Base-by-base conservation (phyloP, 352 stramenopile species). In the Pythium graminicola region DNA sequence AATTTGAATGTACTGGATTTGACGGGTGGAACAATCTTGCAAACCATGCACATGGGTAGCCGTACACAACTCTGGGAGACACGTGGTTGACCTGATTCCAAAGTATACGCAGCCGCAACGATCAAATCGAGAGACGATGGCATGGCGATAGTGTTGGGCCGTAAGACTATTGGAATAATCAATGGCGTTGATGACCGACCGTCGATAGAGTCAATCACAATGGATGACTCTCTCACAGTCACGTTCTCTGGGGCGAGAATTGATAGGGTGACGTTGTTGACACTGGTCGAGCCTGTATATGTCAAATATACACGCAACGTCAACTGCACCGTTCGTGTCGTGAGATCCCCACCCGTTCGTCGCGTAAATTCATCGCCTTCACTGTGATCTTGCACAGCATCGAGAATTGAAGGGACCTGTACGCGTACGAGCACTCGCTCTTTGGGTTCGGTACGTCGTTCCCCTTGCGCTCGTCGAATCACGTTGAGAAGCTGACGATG, bases 1-100 rank as follows among this genome's bases (percentile, higher is more conserved):
- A 96, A 90, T 48, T 94, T 95, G 64, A 87, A 90, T 7, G 69
- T 86, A 50, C 77, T 86, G 0, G 72, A 73, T 60, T 94, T 95
- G 31, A 90, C 70, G 0, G 82, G 74, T 26, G 82, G 74, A 9
- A 91, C 77, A 20, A 94, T 65, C 0, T 70, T 65, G n/a, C 70
- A 88, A 5, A 63, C 62, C 45, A 95, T 63, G 26, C 67, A 85
- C 67, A 96, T 75, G 3, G 89, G 86, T 26, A 96, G 62, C 43
- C 68, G 64, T 1, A 95, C 65, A 10, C 60, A 60, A 36, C 70
- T 79, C 38, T 89, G 70, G 0, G 72, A 85, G 13, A 88, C 72
- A 1, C 82, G 72, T 3, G 85, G 77, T 44, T 92, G 77, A 3
- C 79, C 81, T 20, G 69, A 76, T 44, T 82, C 68, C 39, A 89